Evolutionary conservation across 2,329 filamentous ascomycete genomes (phyloP).

Genomic region (Penicillium sp.): DNA sequence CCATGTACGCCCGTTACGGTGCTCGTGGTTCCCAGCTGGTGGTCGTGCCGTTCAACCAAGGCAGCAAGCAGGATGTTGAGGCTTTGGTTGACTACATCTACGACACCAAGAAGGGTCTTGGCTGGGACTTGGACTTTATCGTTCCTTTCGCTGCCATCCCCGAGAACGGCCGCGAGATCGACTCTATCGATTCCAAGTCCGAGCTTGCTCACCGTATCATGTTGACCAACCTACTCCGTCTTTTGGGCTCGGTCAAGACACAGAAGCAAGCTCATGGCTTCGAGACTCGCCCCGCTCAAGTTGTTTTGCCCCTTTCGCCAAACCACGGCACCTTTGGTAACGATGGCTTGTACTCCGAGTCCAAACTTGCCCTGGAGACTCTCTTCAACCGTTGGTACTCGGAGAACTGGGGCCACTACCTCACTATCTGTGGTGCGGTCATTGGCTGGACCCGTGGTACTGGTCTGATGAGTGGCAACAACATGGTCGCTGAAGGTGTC

Average conservation of each 20-base stretch:
- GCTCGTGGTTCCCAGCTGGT: conserved; percentile 93
- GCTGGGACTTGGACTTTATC: conserved; percentile 96
- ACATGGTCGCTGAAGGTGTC: conserved; percentile 93
- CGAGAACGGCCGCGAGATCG: conserved; percentile 96
- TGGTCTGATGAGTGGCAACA: conserved; percentile 96
- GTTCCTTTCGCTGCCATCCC: conserved; percentile 97
- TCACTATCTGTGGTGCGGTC: conserved; percentile 96
- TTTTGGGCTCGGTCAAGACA: conserved; percentile 84
- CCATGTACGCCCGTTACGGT: conserved; percentile 94
- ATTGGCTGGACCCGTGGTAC: conserved; percentile 99
- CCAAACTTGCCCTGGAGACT: conserved; percentile 93
- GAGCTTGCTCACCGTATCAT: conserved; percentile 98
- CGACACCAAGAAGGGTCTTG: conserved; percentile 90
- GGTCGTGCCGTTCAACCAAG: conserved; percentile 98
- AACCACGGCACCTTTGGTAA: conserved; percentile 99
- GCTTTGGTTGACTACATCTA: conserved; percentile 95
- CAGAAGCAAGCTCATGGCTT: conserved; percentile 86
- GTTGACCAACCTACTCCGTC: conserved; percentile 92
- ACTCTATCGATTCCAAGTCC: conserved; percentile 93
- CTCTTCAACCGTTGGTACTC: conserved; percentile 99
- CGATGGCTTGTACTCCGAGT: conserved; percentile 97
- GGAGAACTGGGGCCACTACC: conserved; percentile 94
- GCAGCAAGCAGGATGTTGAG: conserved; percentile 96
- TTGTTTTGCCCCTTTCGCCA: conserved; percentile 90
- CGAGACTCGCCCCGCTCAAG: conserved; percentile 93